These are phyloP conservation scores for Emydomyces testavorans DNA, from an alignment of 2,329 filamentous ascomycete genomes.

Conservation along the genomic window DNA sequence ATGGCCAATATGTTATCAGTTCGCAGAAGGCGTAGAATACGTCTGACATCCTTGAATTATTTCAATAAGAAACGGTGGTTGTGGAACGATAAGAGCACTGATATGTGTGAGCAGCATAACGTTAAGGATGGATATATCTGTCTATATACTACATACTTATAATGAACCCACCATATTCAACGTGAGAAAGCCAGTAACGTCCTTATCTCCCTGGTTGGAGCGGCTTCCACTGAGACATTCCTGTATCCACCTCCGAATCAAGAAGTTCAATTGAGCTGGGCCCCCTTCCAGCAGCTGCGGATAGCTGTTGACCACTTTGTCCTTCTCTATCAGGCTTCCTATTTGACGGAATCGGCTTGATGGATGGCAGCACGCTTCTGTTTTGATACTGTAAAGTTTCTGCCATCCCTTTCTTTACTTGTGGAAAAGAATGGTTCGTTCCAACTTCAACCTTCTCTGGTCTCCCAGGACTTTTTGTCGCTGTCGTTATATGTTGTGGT, in stretches of 20 bases:
- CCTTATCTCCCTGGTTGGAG: slow-evolving; percentile 6
- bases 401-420: neutral
- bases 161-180: neutral
- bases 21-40: too few species aligned
- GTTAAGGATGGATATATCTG: too few species aligned
- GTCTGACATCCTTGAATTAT: too few species aligned
- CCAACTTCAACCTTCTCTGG: neutral
- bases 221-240: slow-evolving; percentile 2
- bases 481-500: neutral
- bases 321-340: neutral
- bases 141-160: too few species aligned
- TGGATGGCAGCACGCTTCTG: neutral
- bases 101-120: too few species aligned
- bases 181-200: neutral
- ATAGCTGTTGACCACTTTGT: neutral
- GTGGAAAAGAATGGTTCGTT: neutral
- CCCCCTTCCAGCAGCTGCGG: neutral
- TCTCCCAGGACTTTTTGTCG: neutral
- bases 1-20: too few species aligned
- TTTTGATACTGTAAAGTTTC: neutral
- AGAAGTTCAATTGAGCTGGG: slow-evolving; percentile 2
- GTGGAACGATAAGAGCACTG: too few species aligned
- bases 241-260: slow-evolving; percentile 6
- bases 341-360: too few species aligned
- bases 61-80: too few species aligned